Evolutionary conservation across 768 basidiomycete genomes (phyloP).

Genomic region (Collybia sordida): DNA sequence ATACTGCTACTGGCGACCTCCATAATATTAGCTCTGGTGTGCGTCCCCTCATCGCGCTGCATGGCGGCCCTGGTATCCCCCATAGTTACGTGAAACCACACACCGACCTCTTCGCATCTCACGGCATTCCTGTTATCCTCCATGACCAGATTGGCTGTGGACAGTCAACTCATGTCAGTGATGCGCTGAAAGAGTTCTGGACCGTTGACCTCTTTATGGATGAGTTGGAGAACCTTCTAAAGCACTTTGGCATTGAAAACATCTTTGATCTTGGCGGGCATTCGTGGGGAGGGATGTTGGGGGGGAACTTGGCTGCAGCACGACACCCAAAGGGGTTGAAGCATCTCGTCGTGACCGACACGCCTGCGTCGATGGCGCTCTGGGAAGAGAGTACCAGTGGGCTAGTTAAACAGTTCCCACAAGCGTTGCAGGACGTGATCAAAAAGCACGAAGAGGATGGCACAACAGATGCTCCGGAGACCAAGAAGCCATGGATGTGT

Average conservation of each 20-base stretch:
- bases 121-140: conserved; percentile 40
- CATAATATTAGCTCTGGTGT: conserved; percentile 4
- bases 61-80: conserved; percentile 44
- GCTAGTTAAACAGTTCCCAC: conserved; percentile 13
- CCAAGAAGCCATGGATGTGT: conserved; percentile 17
- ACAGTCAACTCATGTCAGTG: conserved; percentile 40
- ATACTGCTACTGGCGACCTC: conserved; percentile 13
- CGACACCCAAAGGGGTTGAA: conserved; percentile 38
- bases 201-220: conserved; percentile 45
- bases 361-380: conserved; percentile 27
- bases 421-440: conserved; percentile 17
- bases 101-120: conserved; percentile 27
- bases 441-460: conserved; percentile 18
- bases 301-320: conserved; percentile 33
- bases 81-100: conserved; percentile 41
- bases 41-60: conserved; percentile 37
- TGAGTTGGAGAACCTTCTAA: conserved; percentile 51
- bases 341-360: conserved; percentile 30
- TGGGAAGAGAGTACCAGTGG: conserved; percentile 19
- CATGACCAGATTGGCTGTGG: conserved; percentile 54
- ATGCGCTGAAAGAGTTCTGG: conserved; percentile 38
- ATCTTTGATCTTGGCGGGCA: conserved; percentile 50
- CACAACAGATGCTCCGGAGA: conserved; percentile 11
- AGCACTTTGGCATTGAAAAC: conserved; percentile 35
- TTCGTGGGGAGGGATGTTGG: conserved; percentile 60